phyloP scores from a whole-genome alignment of 1,284 basidiomycete species.

The Hymenochaete sp. region DNA sequence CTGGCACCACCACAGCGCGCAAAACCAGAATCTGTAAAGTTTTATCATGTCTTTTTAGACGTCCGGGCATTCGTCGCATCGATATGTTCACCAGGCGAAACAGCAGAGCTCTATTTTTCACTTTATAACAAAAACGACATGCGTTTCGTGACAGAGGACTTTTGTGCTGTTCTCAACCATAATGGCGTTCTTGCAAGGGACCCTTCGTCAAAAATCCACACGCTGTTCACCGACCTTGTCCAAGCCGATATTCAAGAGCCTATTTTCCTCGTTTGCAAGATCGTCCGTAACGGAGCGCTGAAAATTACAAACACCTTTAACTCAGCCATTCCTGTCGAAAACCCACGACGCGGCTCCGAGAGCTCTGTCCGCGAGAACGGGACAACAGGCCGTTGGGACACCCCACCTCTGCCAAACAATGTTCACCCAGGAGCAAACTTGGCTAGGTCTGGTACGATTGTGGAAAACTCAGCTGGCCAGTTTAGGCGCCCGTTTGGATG shows the following conservation, averaged over 20 bases:
- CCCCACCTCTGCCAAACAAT: conserved; percentile 21
- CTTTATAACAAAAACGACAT: conserved; percentile 80
- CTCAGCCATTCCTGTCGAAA: conserved; percentile 39
- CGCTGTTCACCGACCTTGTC: conserved; percentile 85
- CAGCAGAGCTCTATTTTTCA: conserved; percentile 89
- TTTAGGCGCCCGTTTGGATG: conserved; percentile 90
- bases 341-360: conserved; percentile 44
- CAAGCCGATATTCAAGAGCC: conserved; percentile 78
- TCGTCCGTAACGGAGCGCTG: conserved; percentile 82
- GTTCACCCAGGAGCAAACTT: conserved; percentile 24
- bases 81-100: conserved; percentile 83
- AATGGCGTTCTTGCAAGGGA: conserved; percentile 81
- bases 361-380: conserved; percentile 30
- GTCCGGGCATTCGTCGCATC: conserved; percentile 87
- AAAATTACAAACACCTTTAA: conserved; percentile 59
- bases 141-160: conserved; percentile 92
- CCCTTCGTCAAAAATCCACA: conserved; percentile 60
- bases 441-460: conserved; percentile 16
- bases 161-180: conserved; percentile 84
- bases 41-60: conserved; percentile 86
- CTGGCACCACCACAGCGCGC: conserved; percentile 29
- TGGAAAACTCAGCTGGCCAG: conserved; percentile 20
- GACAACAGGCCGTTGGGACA: conserved; percentile 17
- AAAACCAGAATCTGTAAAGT: conserved; percentile 51
- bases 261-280: conserved; percentile 82